Evolutionary conservation across 2,329 filamentous ascomycete genomes (phyloP).

Genomic region (Aspergillaceae sp.): DNA sequence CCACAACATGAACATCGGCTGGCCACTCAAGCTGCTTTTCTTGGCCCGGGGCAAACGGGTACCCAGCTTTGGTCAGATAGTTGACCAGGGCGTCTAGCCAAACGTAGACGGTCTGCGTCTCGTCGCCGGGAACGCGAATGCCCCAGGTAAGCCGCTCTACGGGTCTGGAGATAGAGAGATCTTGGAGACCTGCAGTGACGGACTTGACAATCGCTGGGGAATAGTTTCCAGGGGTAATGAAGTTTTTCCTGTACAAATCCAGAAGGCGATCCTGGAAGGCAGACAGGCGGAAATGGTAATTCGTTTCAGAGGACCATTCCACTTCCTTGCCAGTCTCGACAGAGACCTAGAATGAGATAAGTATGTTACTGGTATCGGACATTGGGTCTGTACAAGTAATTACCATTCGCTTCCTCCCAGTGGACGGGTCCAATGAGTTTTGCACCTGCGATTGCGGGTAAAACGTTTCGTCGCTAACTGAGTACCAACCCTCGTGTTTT

Average conservation of each 20-base stretch:
- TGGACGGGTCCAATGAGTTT: constrained; percentile 65
- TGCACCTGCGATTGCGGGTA: constrained; percentile 72
- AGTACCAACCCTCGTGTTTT: constrained; percentile 93
- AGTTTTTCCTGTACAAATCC: constrained; percentile 70
- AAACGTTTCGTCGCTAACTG: constrained; percentile 91
- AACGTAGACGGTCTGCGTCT: constrained; percentile 86
- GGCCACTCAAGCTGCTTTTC: constrained; percentile 68
- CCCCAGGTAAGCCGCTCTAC: constrained; percentile 74
- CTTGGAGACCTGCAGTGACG: constrained; percentile 68
- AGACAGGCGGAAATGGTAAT: constrained; percentile 90
- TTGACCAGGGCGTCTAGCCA: constrained; percentile 96
- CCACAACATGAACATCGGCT: constrained; percentile 82
- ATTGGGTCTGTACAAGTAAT: not conserved
- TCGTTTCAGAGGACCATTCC: constrained; percentile 86
- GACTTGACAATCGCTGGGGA: constrained; percentile 72
- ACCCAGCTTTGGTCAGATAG: constrained; percentile 81
- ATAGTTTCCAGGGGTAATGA: constrained; percentile 62
- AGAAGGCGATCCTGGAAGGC: constrained; percentile 71
- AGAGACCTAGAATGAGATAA: constrained; percentile 44
- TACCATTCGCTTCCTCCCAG: constrained; percentile 73
- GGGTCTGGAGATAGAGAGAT: constrained; percentile 83
- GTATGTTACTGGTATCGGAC: not conserved
- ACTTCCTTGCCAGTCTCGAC: constrained; percentile 85
- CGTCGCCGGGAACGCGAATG: constrained; percentile 76
- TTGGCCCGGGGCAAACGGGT: constrained; percentile 60